Evolutionary conservation across 2,329 filamentous ascomycete genomes (phyloP).

Genomic region (Tolypocladium tundrense): DNA sequence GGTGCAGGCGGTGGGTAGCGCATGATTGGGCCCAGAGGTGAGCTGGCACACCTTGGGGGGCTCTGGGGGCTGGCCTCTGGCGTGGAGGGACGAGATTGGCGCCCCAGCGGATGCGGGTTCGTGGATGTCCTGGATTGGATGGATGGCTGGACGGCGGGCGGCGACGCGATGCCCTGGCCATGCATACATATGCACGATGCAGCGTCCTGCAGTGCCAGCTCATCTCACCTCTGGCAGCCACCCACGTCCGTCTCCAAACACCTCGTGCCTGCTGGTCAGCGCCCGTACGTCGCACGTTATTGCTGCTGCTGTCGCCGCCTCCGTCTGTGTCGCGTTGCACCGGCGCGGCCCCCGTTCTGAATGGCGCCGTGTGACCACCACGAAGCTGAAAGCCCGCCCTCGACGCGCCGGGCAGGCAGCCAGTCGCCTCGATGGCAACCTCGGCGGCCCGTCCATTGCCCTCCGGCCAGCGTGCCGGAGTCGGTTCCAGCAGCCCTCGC

Average conservation of each 20-base stretch:
- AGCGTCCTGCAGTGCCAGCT: constrained; percentile 9
- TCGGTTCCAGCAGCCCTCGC: neutral
- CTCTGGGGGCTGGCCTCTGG: constrained; percentile 3
- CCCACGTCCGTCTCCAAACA: neutral
- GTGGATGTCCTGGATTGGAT: constrained; percentile 12
- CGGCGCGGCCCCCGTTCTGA: neutral
- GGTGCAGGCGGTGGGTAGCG: constrained; percentile 3
- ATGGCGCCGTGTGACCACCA: neutral
- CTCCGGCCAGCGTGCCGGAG: neutral
- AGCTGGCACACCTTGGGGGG: constrained; percentile 10
- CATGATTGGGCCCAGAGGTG: constrained; percentile 18
- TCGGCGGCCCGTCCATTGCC: neutral
- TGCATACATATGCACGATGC: constrained; percentile 7
- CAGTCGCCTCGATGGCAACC: neutral
- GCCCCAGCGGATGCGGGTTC: constrained; percentile 6
- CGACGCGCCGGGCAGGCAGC: too few relatives aligned
- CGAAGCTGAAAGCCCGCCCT: neutral
- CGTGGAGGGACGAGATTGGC: constrained; percentile 18
- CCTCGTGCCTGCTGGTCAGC: neutral
- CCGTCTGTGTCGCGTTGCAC: neutral
- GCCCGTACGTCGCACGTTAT: neutral
- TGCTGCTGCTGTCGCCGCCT: neutral
- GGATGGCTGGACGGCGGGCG: neutral
- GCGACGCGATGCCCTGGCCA: constrained; percentile 1
- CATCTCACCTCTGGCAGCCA: constrained; percentile 2